Base-by-base conservation (phyloP, 805 yeast genomes). In the Candida insectalens region DNA sequence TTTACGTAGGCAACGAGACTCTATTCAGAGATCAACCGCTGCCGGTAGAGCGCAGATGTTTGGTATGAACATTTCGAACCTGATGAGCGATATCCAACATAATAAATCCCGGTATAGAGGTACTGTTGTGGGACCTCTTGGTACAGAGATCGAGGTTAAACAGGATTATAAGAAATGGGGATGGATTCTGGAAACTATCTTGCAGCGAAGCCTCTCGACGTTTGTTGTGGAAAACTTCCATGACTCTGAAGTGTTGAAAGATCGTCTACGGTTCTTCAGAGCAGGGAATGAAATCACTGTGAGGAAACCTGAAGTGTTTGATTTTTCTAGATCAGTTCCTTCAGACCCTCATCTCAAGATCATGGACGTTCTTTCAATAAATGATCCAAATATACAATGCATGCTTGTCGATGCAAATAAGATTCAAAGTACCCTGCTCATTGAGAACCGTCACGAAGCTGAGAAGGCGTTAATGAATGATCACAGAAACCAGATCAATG, bases 61-160 rank as follows among this genome's bases (percentile, higher is more conserved):
- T n/a, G n/a, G n/a, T n/a, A n/a, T n/a, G 2, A 56, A 59, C 5
- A 66, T 75, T 49, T 55, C 54, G 6, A 32, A 37, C 2, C 48
- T 78, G 5, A 44, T 77, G 17, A 42, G 48, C 3, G 69, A 60
- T 4, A 67, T 78, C 5, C 42, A 55, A 19, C 44, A 50, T 2
- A 59, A 59, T 10, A 30, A 43, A 0, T 34, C 38, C 5, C 45
- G 54, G 12, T 77, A 71, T 64, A 65, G 63, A 13, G 45, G 53
- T 2, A 48, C 47, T 23, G 94, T 95, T 0, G 53, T 79, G 13
- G 97, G 97, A 0, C 98, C 98, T 0, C 41, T 89, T 2, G 96
- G 95, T 1, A 43, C 63, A 3, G 58, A 59, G 38, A 62, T 85
- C 3, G 62, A 69, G 4, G 60, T 89, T 10, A 80, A 74, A 46